Evolutionary conservation across 2,329 filamentous ascomycete genomes (phyloP).

Genomic region (Colletotrichum sp.): DNA sequence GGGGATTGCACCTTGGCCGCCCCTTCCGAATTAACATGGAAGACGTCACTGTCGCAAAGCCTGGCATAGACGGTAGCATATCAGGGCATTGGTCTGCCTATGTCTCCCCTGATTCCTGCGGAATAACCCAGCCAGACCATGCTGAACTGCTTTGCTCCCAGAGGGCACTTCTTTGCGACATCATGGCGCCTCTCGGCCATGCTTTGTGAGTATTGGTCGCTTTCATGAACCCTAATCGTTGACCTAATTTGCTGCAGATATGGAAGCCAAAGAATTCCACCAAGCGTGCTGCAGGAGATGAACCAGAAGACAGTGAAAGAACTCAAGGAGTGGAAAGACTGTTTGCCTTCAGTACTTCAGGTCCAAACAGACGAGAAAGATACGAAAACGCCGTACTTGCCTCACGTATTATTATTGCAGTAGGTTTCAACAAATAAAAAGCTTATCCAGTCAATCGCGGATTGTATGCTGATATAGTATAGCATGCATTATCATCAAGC

Average conservation of each 20-base stretch:
- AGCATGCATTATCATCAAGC: neutral
- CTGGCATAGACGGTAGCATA: neutral
- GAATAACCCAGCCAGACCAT: neutral
- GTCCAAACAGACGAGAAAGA: conserved; percentile 20
- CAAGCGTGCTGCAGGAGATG: conserved; percentile 19
- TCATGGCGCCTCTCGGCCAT: neutral
- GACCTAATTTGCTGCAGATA: conserved; percentile 15
- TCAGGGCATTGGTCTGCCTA: neutral
- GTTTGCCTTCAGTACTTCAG: conserved; percentile 19
- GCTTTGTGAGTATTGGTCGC: neutral
- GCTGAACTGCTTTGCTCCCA: neutral
- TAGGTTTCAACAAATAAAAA: neutral
- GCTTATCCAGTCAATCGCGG: neutral
- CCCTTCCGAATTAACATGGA: neutral
- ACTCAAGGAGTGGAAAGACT: conserved; percentile 24
- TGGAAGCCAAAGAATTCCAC: conserved; percentile 19
- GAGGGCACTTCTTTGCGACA: neutral
- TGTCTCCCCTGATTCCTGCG: neutral
- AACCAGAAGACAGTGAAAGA: conserved; percentile 14
- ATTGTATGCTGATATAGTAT: neutral
- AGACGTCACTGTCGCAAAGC: neutral
- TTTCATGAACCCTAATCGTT: neutral
- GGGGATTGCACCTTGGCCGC: conserved; percentile 26
- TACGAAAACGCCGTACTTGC: neutral
- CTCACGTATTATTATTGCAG: neutral